Evolutionary conservation across 2,329 filamentous ascomycete species (phyloP), one percentile per base, ranked within the genome.

Genomic region (Ascomycota sp.): DNA sequence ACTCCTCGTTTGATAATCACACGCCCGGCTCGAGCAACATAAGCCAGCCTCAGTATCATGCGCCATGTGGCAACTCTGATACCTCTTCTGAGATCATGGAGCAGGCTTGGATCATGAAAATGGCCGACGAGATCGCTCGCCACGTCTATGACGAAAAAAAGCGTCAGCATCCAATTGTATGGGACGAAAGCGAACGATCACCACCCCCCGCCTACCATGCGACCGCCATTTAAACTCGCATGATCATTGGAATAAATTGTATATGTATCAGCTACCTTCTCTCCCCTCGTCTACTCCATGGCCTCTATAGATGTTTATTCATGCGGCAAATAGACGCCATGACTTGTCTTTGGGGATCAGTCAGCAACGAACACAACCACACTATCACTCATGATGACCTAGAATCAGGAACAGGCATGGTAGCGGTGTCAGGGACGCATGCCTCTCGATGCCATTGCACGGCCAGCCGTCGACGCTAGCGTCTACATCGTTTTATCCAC

Each of bases 41-140:
- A 30, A 46, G 40, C 31, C 36, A 17, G 4, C 15, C 15, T 3
- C 15, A 17, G 15, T 23, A 40, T 39, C 11, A 29, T 40, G 37
- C 41, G 30, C 37, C 44, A 43, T 35, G 52, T 47, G 39, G 39
- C 15, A 38, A 38, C 31, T 63, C 61, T 1, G 64, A 68, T 21
- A 59, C 56, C 5, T 60, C 63, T 9, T 65, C 65, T 0, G 60
- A 64, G 20, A 79, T 82, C 29, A 57, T 81, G 19, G 77, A 83
- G 47, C 75, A 82, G 49, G 80, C 79, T 3, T 89, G 80, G 78
- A 77, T 89, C 54, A 72, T 76, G 57, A 89, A 93, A 58, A 89
- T 98, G 69, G 85, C 86, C 5, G 75, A 75, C 38, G 89, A 95
- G 51, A 86, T 95, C 42, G 82, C 83, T 23, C 63, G 74, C 30